Conservation (phyloP, 106 monocot genomes). For the Acorus gramineus region DNA sequence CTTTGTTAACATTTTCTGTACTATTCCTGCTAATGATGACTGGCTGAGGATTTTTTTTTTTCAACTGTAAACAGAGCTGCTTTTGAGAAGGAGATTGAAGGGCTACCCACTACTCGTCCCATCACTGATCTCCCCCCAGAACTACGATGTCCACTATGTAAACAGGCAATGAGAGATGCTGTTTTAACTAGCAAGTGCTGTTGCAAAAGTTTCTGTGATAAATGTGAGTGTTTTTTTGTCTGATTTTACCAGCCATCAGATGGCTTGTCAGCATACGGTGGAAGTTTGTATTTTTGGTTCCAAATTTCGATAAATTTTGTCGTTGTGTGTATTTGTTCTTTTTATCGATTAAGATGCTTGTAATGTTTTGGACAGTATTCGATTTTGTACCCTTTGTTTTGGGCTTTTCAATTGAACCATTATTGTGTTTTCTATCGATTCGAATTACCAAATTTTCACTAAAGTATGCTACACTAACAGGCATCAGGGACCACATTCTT, state of each 20-base stretch:
- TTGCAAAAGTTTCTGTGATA: conserved; percentile 94
- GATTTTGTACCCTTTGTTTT: too few relatives aligned
- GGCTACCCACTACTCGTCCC: conserved; percentile 65
- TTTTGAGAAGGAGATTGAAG: conserved; percentile 96
- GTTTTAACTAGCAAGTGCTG: conserved; percentile 97
- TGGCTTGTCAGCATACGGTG: not conserved
- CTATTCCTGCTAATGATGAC: not conserved
- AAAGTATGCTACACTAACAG: conserved; percentile 15
- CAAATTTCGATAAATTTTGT: too few relatives aligned
- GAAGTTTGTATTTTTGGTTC: not conserved
- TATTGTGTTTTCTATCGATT: not conserved
- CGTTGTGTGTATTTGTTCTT: too few relatives aligned
- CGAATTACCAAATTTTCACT: too few relatives aligned
- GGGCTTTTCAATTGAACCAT: not conserved
- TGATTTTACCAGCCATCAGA: not conserved
- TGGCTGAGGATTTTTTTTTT: not conserved
- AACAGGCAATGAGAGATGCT: conserved; percentile 97
- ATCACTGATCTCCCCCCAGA: conserved; percentile 76
- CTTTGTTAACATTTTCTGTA: too few relatives aligned
- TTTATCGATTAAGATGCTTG: too few relatives aligned
- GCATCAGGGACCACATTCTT: conserved; percentile 88
- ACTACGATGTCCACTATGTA: conserved; percentile 83
- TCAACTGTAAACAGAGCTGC: conserved; percentile 46
- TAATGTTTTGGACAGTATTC: too few relatives aligned
- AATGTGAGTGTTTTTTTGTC: conserved; percentile 50